These are phyloP conservation scores for Capsicum baccatum DNA, from an alignment of 257 asterid genomes.

Conservation along the genomic window DNA sequence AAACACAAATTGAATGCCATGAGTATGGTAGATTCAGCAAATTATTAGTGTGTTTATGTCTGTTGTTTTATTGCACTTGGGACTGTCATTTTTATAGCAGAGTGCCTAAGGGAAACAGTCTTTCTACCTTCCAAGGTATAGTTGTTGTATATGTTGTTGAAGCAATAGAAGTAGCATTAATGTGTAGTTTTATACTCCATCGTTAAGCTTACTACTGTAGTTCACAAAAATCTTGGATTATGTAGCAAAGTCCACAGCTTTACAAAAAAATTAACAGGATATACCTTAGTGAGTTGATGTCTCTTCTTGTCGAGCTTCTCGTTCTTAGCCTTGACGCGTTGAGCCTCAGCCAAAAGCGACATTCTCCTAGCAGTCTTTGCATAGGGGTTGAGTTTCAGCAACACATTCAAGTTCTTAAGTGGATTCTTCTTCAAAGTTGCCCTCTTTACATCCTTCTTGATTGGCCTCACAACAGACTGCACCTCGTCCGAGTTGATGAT, in stretches of 20 bases:
- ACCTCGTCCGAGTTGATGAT: conserved; percentile 90
- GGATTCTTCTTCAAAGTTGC: conserved; percentile 32
- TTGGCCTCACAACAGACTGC: conserved; percentile 84
- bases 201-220: too few species aligned
- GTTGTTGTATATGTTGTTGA: too few species aligned
- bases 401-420: conserved; percentile 33
- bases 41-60: background rate
- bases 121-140: too few species aligned
- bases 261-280: conserved; percentile 34
- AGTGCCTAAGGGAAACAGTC: too few species aligned
- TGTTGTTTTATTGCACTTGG: background rate
- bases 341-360: conserved; percentile 82
- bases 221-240: background rate
- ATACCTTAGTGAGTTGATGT: conserved; percentile 67
- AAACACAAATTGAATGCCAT: background rate
- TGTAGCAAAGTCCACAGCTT: background rate
- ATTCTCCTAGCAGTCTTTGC: conserved; percentile 78
- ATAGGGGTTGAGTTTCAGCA: conserved; percentile 81
- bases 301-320: conserved; percentile 83
- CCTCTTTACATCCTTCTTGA: conserved; percentile 58
- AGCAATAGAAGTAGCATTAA: too few species aligned
- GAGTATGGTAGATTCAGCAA: background rate
- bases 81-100: background rate
- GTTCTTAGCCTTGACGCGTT: conserved; percentile 73
- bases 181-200: too few species aligned